A percentile compares a stretch with the other conserved stretches of the same genome.
Conservation (phyloP, 306 rosid species). For the Lathyrus tuberosus region DNA sequence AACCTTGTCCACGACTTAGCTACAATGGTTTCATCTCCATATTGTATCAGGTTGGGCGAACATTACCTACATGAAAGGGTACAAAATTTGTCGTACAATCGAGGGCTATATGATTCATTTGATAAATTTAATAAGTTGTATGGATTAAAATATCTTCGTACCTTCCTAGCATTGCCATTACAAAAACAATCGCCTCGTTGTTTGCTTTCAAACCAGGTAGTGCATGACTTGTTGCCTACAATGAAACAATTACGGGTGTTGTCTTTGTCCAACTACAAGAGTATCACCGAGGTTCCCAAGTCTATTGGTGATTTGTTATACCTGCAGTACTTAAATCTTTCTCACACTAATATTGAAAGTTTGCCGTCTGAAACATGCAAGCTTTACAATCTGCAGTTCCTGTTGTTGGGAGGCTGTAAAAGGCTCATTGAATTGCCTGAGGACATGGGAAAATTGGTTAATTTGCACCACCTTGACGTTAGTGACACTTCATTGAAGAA, state of each 20-base stretch:
- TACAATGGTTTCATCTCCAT: background rate
- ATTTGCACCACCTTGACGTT: background rate
- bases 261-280: background rate
- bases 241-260: slow-evolving; percentile 27
- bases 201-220: background rate
- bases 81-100: background rate
- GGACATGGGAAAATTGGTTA: slow-evolving; percentile 13
- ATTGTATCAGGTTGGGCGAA: background rate
- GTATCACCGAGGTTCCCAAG: background rate
- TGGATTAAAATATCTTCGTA: background rate
- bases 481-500: background rate
- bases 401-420: slow-evolving; percentile 18
- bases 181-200: background rate
- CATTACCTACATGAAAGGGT: background rate
- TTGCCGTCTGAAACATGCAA: slow-evolving; percentile 5
- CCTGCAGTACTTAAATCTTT: slow-evolving; percentile 20
- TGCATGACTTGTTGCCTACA: background rate
- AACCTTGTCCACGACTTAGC: background rate
- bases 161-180: slow-evolving; percentile 13
- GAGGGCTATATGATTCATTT: background rate
- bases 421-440: background rate
- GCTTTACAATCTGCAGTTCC: slow-evolving; percentile 36
- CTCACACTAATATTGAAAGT: background rate
- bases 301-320: slow-evolving; percentile 32
- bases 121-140: background rate